phyloP scores from a whole-genome alignment of 2,329 filamentous ascomycete genomes.

The Fusarium staphyleae region DNA sequence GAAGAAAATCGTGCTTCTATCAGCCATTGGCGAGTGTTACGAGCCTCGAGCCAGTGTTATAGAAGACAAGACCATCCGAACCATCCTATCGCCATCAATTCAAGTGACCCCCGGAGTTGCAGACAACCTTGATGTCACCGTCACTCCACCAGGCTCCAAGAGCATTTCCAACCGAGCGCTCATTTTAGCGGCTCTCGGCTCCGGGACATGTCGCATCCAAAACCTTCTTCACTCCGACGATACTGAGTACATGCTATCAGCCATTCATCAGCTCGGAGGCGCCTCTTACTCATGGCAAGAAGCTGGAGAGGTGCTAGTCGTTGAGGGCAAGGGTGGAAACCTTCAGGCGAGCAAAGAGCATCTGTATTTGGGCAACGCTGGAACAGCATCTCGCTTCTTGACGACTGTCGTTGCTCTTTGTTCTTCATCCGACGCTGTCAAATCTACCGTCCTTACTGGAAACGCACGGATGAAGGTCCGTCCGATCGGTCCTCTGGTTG shows the following conservation, averaged over 20 bases:
- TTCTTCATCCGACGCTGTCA: slow-evolving; percentile 64
- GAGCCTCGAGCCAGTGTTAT: slow-evolving; percentile 90
- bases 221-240: slow-evolving; percentile 97
- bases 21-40: slow-evolving; percentile 85
- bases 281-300: slow-evolving; percentile 94
- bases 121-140: slow-evolving; percentile 69
- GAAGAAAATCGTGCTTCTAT: slow-evolving; percentile 95
- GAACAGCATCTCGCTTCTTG: slow-evolving; percentile 93
- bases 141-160: slow-evolving; percentile 93
- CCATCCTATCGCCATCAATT: slow-evolving; percentile 82
- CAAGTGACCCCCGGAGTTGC: slow-evolving; percentile 77
- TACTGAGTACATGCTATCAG: slow-evolving; percentile 95
- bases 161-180: slow-evolving; percentile 96
- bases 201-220: slow-evolving; percentile 84
- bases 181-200: slow-evolving; percentile 88
- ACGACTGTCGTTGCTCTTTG: slow-evolving; percentile 91
- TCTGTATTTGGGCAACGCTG: slow-evolving; percentile 94
- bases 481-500: slow-evolving; percentile 91
- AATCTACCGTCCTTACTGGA: slow-evolving; percentile 82
- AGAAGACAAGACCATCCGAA: slow-evolving; percentile 81
- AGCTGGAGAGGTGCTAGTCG: slow-evolving; percentile 86
- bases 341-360: slow-evolving; percentile 77
- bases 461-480: slow-evolving; percentile 96
- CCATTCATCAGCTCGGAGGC: slow-evolving; percentile 83
- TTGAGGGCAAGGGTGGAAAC: slow-evolving; percentile 88